Conservation (phyloP, 2,329 filamentous ascomycete species). For the Conoideocrella luteorostrata region DNA sequence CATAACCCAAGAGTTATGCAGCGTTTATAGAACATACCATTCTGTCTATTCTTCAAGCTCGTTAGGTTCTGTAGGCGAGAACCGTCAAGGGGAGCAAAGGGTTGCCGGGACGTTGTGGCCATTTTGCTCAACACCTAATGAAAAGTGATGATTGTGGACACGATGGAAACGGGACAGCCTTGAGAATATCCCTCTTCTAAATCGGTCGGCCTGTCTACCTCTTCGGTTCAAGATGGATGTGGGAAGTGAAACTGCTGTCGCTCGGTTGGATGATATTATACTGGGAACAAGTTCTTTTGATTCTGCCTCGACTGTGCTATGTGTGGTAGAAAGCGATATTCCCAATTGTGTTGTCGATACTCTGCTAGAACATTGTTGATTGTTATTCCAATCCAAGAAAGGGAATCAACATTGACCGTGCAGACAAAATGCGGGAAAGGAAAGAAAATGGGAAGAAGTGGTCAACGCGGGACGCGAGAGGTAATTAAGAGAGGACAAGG, state of each 20-base stretch:
- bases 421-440: not conserved
- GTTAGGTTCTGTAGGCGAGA: conserved; percentile 65
- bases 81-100: conserved; percentile 67
- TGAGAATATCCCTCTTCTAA: no score
- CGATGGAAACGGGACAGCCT: no score
- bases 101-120: conserved; percentile 58
- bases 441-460: not conserved
- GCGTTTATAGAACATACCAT: conserved; percentile 47
- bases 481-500: not conserved
- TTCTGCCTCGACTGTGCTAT: no score
- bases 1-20: no score
- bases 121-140: no score
- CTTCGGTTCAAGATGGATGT: no score
- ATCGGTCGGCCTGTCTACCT: no score
- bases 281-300: no score
- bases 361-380: not conserved
- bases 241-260: no score
- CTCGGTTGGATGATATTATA: no score
- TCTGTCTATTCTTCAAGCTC: conserved; percentile 72
- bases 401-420: no score
- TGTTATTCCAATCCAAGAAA: not conserved
- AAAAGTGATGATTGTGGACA: no score
- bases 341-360: conserved; percentile 1
- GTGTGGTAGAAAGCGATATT: not conserved
- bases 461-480: conserved; percentile 4